Evolutionary conservation across 176 grass and related monocot species (phyloP).

Genomic region (Pontederia paniculata): DNA sequence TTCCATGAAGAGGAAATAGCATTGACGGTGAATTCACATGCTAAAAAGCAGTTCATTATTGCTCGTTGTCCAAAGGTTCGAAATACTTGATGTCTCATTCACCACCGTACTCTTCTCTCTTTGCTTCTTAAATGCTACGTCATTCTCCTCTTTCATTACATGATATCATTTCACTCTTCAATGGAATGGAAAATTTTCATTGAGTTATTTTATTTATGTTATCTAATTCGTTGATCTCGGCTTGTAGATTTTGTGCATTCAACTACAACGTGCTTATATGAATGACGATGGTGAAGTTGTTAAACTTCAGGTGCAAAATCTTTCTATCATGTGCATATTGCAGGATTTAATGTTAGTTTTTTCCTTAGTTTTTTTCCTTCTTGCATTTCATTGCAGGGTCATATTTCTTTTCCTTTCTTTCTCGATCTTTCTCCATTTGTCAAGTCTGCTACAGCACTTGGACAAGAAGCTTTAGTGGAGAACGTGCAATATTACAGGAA

Average conservation of each 20-base stretch:
- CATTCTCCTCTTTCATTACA: neutral
- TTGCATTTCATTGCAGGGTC: constrained; percentile 45
- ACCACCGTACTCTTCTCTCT: neutral
- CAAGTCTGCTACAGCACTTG: constrained; percentile 23
- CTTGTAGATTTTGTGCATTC: constrained; percentile 71
- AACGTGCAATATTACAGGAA: constrained; percentile 1
- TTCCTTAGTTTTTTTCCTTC: constrained; percentile 2
- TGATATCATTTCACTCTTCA: too few relatives aligned
- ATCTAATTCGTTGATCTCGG: constrained; percentile 13
- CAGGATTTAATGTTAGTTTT: constrained; percentile 3
- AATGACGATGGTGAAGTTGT: constrained; percentile 44
- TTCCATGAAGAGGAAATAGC: constrained; percentile 43
- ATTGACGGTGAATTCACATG: constrained; percentile 46
- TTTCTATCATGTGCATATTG: neutral
- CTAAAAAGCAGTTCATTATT: constrained; percentile 70
- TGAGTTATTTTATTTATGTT: neutral
- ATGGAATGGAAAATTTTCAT: too few relatives aligned
- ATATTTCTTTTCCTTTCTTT: constrained; percentile 79
- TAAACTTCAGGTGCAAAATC: constrained; percentile 40
- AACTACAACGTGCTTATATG: constrained; percentile 74
- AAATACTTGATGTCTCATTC: neutral
- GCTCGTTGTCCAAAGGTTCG: constrained; percentile 70
- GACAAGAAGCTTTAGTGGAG: constrained; percentile 15
- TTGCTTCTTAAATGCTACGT: neutral
- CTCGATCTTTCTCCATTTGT: constrained; percentile 57